Evolutionary conservation across 1,284 basidiomycete genomes (phyloP).

Genomic region (Papiliotrema flavescens): DNA sequence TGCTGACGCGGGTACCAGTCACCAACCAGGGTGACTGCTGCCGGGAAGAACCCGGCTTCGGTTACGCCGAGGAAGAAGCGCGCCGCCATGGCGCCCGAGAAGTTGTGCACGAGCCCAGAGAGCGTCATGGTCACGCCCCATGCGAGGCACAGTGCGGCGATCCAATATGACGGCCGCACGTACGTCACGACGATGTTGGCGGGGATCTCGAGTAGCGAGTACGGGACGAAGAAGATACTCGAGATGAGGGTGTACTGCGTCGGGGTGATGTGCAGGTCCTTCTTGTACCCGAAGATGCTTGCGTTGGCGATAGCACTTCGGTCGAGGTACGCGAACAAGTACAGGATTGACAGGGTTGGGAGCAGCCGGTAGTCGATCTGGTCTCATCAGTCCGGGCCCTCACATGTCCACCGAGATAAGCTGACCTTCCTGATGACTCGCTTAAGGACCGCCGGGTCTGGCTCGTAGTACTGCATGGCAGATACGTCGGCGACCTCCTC

Average conservation of each 20-base stretch:
- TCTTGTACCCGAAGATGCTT: conserved; percentile 5
- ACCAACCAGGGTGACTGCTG: conserved; percentile 21
- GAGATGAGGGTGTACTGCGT: conserved; percentile 10
- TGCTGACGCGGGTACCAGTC: conserved; percentile 40
- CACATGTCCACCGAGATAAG: background rate
- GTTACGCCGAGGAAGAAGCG: conserved; percentile 30
- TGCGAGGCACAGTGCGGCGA: background rate
- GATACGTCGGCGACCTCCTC: background rate
- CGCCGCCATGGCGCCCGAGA: conserved; percentile 36
- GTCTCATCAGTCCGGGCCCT: background rate
- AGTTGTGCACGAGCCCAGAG: conserved; percentile 44
- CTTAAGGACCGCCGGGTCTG: background rate
- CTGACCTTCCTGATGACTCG: background rate
- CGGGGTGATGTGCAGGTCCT: background rate
- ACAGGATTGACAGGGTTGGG: conserved; percentile 1
- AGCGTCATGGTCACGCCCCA: conserved; percentile 6
- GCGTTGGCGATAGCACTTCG: conserved; percentile 5
- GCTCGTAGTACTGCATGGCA: background rate
- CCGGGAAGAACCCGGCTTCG: conserved; percentile 44
- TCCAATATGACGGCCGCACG: background rate
- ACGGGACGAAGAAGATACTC: conserved; percentile 5
- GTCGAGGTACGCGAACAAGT: conserved; percentile 1
- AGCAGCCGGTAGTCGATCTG: conserved; percentile 2
- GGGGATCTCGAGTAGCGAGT: conserved; percentile 4
- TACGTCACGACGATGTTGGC: conserved; percentile 4